Evolutionary conservation across 148 eudicot species (phyloP), one percentile per base, ranked within the genome.

Genomic region (Silene latifolia): DNA sequence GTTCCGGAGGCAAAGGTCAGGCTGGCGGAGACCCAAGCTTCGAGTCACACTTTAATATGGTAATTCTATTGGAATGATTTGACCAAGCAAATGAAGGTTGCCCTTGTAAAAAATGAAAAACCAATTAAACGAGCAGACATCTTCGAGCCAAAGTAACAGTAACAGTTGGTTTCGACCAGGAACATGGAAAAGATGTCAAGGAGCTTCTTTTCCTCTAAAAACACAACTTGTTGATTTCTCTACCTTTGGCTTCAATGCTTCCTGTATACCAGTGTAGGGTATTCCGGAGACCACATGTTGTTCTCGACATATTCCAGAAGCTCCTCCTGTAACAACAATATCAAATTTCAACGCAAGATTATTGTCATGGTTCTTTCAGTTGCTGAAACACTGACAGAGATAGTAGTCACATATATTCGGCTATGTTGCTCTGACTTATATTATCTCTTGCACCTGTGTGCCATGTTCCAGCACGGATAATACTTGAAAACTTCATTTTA

Each of bases 261-360:
- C 85, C 76, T 90, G 87, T 89, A 94, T 39, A 94, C 91, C 83
- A 92, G 75, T 12, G 90, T 92, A 21, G 98, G 93, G 85, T 94
- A 94, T 57, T 90, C 92, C 8, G 98, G 98, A 70, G 54, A 80
- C 98, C 98, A 94, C 98, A 91, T 94, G 77, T 90, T 94, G 87
- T 90, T 82, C 86, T 80, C 51, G 58, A 94, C 88, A 62, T 72
- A 90, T n/a, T 80, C 67, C 17, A 29, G 70, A 46, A 90, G 80
- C 73, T 89, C 96, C 72, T 88, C 98, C 98, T 94, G 93, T 83
- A 89, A 72, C 63, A 39, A 25, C 29, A 60, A 23, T 51, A 24
- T 9, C 5, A 79, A 32, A 63, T 19, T 25, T 54, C 46, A 66
- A 14, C n/a, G 35, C 64, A 44, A 66, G 5, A 59, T 10, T 42